Conservation (phyloP, 257 asterid species). For the Craterostigma plantagineum region DNA sequence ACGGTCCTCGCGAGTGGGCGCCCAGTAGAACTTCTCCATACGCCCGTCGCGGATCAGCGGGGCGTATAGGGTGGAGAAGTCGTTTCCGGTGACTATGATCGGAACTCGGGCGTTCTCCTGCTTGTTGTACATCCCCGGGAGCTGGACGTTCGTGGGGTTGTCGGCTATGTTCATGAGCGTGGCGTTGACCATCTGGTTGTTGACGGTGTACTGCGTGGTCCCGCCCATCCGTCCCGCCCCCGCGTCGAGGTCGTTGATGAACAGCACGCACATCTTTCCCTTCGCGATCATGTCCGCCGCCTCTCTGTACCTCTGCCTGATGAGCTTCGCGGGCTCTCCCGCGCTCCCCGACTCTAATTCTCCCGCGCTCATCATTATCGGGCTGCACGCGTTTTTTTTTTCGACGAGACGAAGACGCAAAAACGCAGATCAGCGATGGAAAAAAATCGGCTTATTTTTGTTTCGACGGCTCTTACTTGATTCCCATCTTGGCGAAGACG, state of each 20-base stretch:
- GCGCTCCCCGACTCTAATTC: too few species aligned
- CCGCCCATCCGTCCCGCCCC: neutral
- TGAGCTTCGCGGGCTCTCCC: too few species aligned
- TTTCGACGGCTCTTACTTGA: too few species aligned
- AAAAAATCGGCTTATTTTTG: too few species aligned
- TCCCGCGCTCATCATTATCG: neutral
- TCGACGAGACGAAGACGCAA: too few species aligned
- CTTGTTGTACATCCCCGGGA: slow-evolving; percentile 5
- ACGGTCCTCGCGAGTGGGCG: slow-evolving; percentile 1
- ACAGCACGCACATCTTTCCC: slow-evolving; percentile 1
- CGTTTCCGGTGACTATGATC: slow-evolving; percentile 3
- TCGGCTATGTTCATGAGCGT: slow-evolving; percentile 2
- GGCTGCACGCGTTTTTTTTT: too few species aligned
- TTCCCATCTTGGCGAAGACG: slow-evolving; percentile 3
- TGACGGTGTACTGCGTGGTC: neutral
- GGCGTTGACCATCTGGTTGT: slow-evolving; percentile 4
- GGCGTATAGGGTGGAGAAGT: slow-evolving; percentile 4
- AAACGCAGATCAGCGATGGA: too few species aligned
- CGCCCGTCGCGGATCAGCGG: neutral
- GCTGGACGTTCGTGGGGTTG: slow-evolving; percentile 3
- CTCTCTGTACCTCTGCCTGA: too few species aligned
- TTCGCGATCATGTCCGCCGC: neutral
- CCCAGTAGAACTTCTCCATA: slow-evolving; percentile 2
- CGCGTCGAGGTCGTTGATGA: slow-evolving; percentile 3
- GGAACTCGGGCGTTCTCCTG: slow-evolving; percentile 1